Conservation (phyloP, 2,329 filamentous ascomycete genomes). For the Xylariaceae sp. region DNA sequence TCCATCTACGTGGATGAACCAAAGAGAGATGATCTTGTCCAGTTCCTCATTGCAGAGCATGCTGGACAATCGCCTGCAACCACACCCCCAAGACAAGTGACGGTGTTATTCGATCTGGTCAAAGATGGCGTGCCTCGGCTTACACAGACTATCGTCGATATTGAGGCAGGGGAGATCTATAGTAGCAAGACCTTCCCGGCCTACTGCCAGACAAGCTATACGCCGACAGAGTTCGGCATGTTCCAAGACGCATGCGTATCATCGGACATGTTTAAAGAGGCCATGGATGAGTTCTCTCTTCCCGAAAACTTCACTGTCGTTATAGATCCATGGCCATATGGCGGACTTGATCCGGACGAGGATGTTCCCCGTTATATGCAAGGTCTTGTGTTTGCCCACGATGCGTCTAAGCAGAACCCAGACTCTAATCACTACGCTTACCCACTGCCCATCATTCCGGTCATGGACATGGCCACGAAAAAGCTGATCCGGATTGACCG, state of each 20-base stretch:
- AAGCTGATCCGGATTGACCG: constrained; percentile 64
- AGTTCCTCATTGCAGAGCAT: constrained; percentile 41
- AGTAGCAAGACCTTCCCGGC: constrained; percentile 38
- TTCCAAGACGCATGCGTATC: constrained; percentile 51
- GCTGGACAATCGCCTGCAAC: constrained; percentile 32
- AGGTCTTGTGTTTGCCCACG: constrained; percentile 56
- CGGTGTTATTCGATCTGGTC: constrained; percentile 54
- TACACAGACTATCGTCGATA: constrained; percentile 49
- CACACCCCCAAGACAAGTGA: constrained; percentile 49
- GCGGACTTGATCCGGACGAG: constrained; percentile 50
- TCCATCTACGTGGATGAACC: constrained; percentile 41
- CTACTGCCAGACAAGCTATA: constrained; percentile 48
- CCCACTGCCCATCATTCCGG: constrained; percentile 64
- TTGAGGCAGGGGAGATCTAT: constrained; percentile 43
- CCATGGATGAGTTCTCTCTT: constrained; percentile 54
- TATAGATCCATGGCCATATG: constrained; percentile 73
- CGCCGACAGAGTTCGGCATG: constrained; percentile 48
- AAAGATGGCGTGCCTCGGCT: constrained; percentile 42
- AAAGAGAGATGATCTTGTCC: constrained; percentile 35
- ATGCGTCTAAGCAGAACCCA: constrained; percentile 50
- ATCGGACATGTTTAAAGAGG: constrained; percentile 54
- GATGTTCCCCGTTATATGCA: constrained; percentile 54
- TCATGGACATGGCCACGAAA: constrained; percentile 64
- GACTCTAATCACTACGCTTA: constrained; percentile 70
- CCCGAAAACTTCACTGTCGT: constrained; percentile 52